Percentiles rank a stretch among this genome's conserved stretches.
phyloP scores from a whole-genome alignment of 2,329 filamentous ascomycete genomes.

The Colletotrichum costaricense region DNA sequence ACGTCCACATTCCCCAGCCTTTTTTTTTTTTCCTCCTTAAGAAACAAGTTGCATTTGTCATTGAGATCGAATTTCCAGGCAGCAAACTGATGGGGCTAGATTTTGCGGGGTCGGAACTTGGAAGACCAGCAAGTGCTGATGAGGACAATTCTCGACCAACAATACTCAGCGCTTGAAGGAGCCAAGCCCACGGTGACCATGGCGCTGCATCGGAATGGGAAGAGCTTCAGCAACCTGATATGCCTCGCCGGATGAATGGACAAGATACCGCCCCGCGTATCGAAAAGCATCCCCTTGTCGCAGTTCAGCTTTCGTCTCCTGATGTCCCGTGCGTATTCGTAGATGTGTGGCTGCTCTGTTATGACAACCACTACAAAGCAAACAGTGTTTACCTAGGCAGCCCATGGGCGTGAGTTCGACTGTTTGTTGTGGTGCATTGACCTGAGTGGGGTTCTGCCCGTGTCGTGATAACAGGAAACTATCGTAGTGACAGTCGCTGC shows the following conservation, averaged over 20 bases:
- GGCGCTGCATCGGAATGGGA: too few species aligned
- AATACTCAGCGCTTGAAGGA: too few species aligned
- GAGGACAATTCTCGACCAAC: neutral
- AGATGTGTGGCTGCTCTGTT: neutral
- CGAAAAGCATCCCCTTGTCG: neutral
- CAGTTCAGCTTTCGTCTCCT: neutral
- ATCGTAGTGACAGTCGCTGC: neutral
- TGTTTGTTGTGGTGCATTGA: conserved; percentile 31
- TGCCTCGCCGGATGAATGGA: neutral
- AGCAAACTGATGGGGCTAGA: neutral
- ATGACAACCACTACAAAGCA: conserved; percentile 15
- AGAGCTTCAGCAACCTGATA: neutral
- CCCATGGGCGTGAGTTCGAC: neutral
- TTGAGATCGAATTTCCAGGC: neutral
- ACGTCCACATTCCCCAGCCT: neutral
- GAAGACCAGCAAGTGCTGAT: neutral
- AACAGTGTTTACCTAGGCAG: conserved; percentile 10
- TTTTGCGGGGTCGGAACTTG: neutral
- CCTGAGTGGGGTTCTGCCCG: neutral
- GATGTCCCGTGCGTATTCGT: neutral
- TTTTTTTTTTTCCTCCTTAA: neutral
- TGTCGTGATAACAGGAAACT: neutral
- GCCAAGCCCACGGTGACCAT: too few species aligned
- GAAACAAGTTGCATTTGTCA: neutral
- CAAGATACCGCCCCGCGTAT: neutral